Base-by-base conservation (phyloP, 306 rosid species). In the Medicago arabica region DNA sequence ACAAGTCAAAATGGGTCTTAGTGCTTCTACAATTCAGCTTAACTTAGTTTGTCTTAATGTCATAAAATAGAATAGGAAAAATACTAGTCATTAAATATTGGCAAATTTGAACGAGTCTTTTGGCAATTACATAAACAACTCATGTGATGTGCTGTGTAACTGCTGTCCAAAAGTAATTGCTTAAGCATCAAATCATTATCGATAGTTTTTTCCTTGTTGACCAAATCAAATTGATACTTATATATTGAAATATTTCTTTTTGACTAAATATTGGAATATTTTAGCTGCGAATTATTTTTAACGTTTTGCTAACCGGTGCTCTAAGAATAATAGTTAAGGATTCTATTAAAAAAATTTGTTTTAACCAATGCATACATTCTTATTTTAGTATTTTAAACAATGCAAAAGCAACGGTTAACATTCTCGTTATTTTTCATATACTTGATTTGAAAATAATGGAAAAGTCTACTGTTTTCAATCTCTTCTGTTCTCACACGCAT, bases 381-480 rank as follows among this genome's bases (percentile, higher is more conserved):
- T n/a, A n/a, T n/a, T n/a, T n/a, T n/a, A n/a, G n/a, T n/a, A n/a
- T n/a, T n/a, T n/a, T n/a, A n/a, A n/a, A n/a, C n/a, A n/a, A n/a
- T n/a, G n/a, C n/a, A n/a, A n/a, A n/a, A n/a, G n/a, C n/a, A n/a
- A n/a, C n/a, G n/a, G n/a, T n/a, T n/a, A n/a, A n/a, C n/a, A n/a
- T n/a, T n/a, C n/a, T n/a, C n/a, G n/a, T n/a, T 55, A 55, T 5
- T 19, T 19, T 59, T 59, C 8, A 53, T 47, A 53, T 16, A 23
- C 1, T 23, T 23, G 2, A 2, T 23, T 23, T 23, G 28, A 2
- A 23, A 23, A 23, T 23, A 23, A 23, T 17, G 7, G 62, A 55
- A 55, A 25, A 13, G 65, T 59, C 65, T 25, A 59, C 11, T 59
- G n/a, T n/a, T n/a, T n/a, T n/a, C n/a, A n/a, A n/a, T n/a, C n/a